Evolutionary conservation across 306 rosid species (phyloP), one percentile per base, ranked within the genome.

Genomic region (Trifolium subterraneum): DNA sequence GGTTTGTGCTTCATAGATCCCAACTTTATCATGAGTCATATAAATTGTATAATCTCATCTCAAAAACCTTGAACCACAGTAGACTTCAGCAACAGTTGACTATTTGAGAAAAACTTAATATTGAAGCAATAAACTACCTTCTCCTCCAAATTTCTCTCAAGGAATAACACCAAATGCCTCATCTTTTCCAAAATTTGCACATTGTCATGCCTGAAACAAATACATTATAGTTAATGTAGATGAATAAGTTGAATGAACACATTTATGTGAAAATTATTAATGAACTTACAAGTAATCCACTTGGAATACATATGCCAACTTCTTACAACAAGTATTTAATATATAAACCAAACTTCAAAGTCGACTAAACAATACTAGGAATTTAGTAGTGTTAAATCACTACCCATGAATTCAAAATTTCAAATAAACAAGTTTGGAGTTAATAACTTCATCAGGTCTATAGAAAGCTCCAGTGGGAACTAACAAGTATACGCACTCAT

Each of bases 141-240:
- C 20, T 91, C 96, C 56, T 90, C 98, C 84, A 94, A 82, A 39
- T 82, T 91, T 76, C 84, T 86, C 78, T 94, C 98, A 47, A 94
- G 78, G 77, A 94, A 94, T 70, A 94, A 75, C 82, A 91, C 93
- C 87, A 91, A 76, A 78, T 94, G 97, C 91, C 88, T 94, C 87
- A 90, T 64, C 73, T 92, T 94, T 84, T 94, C 97, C 92, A 94
- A 82, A 86, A 81, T 84, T 60, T 88, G 97, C 84, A 92, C 90
- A 72, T 87, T 85, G 81, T 91, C 98, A 71, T 94, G 98, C 90
- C 98, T 94, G 91, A 47, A 86, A 87, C 60, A 75, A 25, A 64
- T 64, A 72, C 70, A 66, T 60, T 70, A 70, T 56, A 36, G 64
- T 42, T 42, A 66, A 80, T 51, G 68, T 72, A 50, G 27, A 61